Evolutionary conservation across 345 rosid genomes (phyloP).

Genomic region (Gossypium bickii): DNA sequence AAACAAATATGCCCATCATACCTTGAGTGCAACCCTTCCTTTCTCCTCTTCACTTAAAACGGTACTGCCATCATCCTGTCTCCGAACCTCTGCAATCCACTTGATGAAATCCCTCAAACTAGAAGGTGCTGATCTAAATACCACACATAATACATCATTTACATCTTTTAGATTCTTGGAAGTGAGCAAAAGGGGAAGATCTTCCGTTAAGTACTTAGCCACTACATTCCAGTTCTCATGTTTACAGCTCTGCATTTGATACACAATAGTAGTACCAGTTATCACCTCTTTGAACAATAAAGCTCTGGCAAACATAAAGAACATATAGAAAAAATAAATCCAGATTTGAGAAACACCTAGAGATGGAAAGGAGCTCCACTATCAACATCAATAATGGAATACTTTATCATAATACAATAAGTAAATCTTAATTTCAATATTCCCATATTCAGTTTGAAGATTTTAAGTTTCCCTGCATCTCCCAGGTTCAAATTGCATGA

Average conservation of each 20-base stretch:
- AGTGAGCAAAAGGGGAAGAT: slow-evolving; percentile 58
- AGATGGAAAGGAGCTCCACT: background rate
- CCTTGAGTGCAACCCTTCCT: slow-evolving; percentile 68
- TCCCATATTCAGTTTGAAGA: background rate
- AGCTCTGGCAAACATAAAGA: background rate
- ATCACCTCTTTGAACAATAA: background rate
- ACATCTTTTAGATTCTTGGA: slow-evolving; percentile 58
- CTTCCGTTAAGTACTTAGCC: slow-evolving; percentile 73
- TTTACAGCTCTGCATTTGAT: slow-evolving; percentile 54
- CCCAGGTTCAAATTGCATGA: background rate
- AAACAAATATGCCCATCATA: slow-evolving; percentile 16
- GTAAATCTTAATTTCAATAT: background rate
- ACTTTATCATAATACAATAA: background rate
- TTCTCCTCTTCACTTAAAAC: slow-evolving; percentile 68
- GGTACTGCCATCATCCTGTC: slow-evolving; percentile 49
- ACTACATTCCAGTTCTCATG: slow-evolving; percentile 65
- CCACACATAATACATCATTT: slow-evolving; percentile 35
- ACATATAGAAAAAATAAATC: background rate
- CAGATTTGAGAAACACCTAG: background rate
- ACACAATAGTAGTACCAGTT: background rate
- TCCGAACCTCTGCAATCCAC: slow-evolving; percentile 83
- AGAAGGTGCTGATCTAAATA: slow-evolving; percentile 57
- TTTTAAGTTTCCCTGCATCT: background rate
- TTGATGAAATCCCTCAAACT: slow-evolving; percentile 64
- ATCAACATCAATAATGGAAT: background rate